Evolutionary conservation across 2,329 filamentous ascomycete genomes (phyloP).

Genomic region (Penicillium sp.): DNA sequence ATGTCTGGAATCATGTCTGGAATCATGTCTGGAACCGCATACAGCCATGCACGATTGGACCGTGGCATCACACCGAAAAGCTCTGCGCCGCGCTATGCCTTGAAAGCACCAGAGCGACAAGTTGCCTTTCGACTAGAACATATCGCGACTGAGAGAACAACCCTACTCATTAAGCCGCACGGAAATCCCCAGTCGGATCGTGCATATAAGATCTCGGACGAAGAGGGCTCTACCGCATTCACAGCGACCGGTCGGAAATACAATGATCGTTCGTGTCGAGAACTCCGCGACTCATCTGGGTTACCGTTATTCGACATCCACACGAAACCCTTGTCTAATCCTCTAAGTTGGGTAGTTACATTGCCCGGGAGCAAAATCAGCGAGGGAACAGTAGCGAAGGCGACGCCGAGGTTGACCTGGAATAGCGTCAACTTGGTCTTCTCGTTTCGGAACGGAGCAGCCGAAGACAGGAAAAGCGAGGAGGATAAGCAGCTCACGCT

Average conservation of each 20-base stretch:
- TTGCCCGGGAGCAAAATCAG: slow-evolving; percentile 12
- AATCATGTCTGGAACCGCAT: background rate
- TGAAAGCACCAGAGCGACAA: slow-evolving; percentile 12
- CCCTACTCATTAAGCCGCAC: slow-evolving; percentile 8
- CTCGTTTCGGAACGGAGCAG: slow-evolving; percentile 17
- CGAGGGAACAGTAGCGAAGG: slow-evolving; percentile 10
- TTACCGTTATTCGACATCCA: slow-evolving; percentile 21
- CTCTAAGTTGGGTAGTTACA: slow-evolving; percentile 37
- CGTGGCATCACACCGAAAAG: background rate
- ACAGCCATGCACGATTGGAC: background rate
- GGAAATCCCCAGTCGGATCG: background rate
- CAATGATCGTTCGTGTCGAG: slow-evolving; percentile 13
- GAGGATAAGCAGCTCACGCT: slow-evolving; percentile 15
- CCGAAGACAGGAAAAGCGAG: slow-evolving; percentile 7
- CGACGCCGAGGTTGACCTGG: slow-evolving; percentile 5
- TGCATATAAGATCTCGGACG: slow-evolving; percentile 11
- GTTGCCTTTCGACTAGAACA: slow-evolving; percentile 14
- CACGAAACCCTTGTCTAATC: slow-evolving; percentile 1
- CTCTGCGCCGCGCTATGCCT: slow-evolving; percentile 7
- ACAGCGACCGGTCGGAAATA: slow-evolving; percentile 17
- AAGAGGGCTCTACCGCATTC: slow-evolving; percentile 6
- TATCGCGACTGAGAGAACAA: slow-evolving; percentile 7
- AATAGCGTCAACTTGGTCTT: slow-evolving; percentile 13
- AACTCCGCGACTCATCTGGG: slow-evolving; percentile 20
- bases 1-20: background rate